Base-by-base conservation (phyloP, 805 yeast genomes). In the Candida xyloterini region DNA sequence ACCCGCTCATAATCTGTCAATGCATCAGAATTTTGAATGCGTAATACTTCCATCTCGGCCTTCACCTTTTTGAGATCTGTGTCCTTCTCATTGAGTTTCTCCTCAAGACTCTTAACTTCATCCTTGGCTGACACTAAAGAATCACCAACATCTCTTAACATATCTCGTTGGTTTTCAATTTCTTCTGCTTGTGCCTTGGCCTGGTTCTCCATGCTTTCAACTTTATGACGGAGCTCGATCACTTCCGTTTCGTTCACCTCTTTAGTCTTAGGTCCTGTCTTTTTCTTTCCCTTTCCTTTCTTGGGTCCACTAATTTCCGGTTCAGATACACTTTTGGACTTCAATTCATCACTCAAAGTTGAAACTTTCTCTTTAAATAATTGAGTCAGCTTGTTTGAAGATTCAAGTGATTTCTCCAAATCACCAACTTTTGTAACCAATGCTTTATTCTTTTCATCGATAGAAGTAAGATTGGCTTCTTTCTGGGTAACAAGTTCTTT, bases 91-190 rank as follows among this genome's bases (percentile, higher is more conserved):
- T 23, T 11, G 7, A 23, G 25, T 7, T 23, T 23, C n/a, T 23
- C 25, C 10, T 23, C 25, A 23, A 23, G 25, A 23, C 10, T 23
- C 27, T 30, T 20, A 3, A 30, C 31, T 27, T 37, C 33, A 11
- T 83, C 87, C 47, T 74, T 78, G 0, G 88, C 77, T 5, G 75
- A 73, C 1, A 89, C 95, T 7, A 89, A 67, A 35, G 87, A 95
- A 52, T 84, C 76, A 1, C 96, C 96, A 20, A 89, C 71, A 41
- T 76, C 79, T 47, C 73, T 73, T 38, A 90, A 59, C 86, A 83
- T 85, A 42, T 88, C 96, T 52, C 80, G 76, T 36, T 84, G 68
- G 37, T 69, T 72, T 33, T 79, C 88, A 13, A 88, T 64, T 53
- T 89, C 95, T 39, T 78, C 84, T 23, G 25, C 25, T 23, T 23